Base-by-base conservation (phyloP, 2,329 filamentous ascomycete genomes). In the Calonectria pseudoreteaudii region DNA sequence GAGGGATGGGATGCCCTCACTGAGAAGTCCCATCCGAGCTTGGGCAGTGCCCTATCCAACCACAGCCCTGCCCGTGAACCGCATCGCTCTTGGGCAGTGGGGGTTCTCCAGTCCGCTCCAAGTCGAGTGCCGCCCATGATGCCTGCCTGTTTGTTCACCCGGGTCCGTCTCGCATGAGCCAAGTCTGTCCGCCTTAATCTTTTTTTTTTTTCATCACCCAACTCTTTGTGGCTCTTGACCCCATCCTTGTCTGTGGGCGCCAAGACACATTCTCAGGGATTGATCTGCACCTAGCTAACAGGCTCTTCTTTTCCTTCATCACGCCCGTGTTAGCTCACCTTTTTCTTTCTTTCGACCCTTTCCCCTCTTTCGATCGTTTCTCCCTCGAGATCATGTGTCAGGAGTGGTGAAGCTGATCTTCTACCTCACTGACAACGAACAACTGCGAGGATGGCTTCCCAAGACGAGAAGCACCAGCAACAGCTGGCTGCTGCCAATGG, bases 101-200 rank as follows among this genome's bases (percentile, higher is more conserved):
- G 56, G 56, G 56, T 62, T 71, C 28, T 31, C 31, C 28, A 66
- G 38, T 62, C 30, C 28, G 47, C 38, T 44, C 14, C 23, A 23
- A 38, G 31, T 73, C 53, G 49, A 71, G 67, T 53, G 56, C 67
- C 68, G 36, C 64, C 38, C 52, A 71, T 67, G 62, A 79, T 79
- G 77, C 76, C 76, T 79, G 77, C 76, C 76, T 79, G 75, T 74
- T 75, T 72, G 36, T 20, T 62, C 56, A 62, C 28, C n/a, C n/a
- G 56, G 56, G 56, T 41, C 56, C 20, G 56, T 41, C 26, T 62
- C 56, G 56, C 34, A 62, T 62, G 56, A 62, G 56, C 56, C 56
- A 62, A 28, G 23, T 60, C n/a, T 58, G 20, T 16, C 56, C 56
- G 56, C 36, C 56, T 36, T 23, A 38, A 38, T 62, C 23, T 36